Conservation (phyloP, 2,329 filamentous ascomycete genomes). For the Xylaria sp. region DNA sequence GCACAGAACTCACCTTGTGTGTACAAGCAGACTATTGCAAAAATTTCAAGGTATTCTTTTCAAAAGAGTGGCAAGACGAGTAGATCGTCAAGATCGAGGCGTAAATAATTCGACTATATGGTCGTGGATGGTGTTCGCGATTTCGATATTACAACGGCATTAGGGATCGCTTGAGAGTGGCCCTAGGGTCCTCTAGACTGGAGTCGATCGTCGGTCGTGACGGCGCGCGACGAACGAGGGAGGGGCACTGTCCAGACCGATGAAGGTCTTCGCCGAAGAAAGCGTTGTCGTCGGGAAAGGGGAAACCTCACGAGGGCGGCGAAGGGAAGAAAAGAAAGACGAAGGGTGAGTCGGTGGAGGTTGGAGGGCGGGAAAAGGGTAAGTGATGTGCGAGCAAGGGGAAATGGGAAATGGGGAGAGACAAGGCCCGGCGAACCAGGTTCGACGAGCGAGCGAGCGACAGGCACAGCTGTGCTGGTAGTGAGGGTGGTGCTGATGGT, state of each 20-base stretch:
- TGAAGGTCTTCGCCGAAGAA: conserved; percentile 44
- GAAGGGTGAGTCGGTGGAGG: conserved; percentile 46
- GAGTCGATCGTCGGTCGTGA: conserved; percentile 43
- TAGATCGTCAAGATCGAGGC: conserved; percentile 48
- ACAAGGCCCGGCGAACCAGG: conserved; percentile 13
- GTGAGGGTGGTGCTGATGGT: not conserved
- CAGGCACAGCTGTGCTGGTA: conserved; percentile 3
- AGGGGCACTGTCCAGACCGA: conserved; percentile 44
- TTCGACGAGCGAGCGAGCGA: conserved; percentile 2
- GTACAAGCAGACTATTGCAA: conserved; percentile 44
- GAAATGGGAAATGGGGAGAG: conserved; percentile 45
- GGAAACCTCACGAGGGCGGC: conserved; percentile 50
- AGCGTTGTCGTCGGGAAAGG: conserved; percentile 49
- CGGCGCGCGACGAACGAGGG: conserved; percentile 40
- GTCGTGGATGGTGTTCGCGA: conserved; percentile 45
- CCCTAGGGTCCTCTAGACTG: conserved; percentile 43
- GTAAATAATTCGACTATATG: conserved; percentile 38
- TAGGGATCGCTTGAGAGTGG: conserved; percentile 39
- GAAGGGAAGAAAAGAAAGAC: conserved; percentile 49
- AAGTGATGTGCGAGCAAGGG: conserved; percentile 42
- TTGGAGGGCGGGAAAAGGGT: conserved; percentile 44
- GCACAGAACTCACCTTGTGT: conserved; percentile 45
- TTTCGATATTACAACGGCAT: conserved; percentile 48
- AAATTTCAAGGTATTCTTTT: conserved; percentile 39
- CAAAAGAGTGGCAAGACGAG: conserved; percentile 53